Percentiles rank a stretch among this genome's conserved stretches.
Evolutionary conservation across 129 eudicot genomes (phyloP).

Genomic region (carrot (Daucus carota)): DH1_v3.0 NC_030387.2:39519501-39520000

Average conservation of each 20-base stretch:
- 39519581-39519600: neutral
- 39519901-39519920: neutral
- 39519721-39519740: slow-evolving; percentile 31
- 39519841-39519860: slow-evolving; percentile 40
- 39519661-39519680: slow-evolving; percentile 28
- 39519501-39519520: slow-evolving; percentile 5
- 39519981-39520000: slow-evolving; percentile 42
- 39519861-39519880: no score
- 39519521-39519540: slow-evolving; percentile 12
- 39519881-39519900: neutral
- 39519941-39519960: slow-evolving; percentile 37
- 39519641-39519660: slow-evolving; percentile 13
- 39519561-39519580: neutral
- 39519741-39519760: neutral
- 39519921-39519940: neutral
- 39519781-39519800: slow-evolving; percentile 36
- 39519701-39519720: slow-evolving; percentile 45
- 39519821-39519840: slow-evolving; percentile 30
- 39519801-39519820: slow-evolving; percentile 25
- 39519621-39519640: slow-evolving; percentile 16
- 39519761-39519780: slow-evolving; percentile 25
- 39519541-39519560: slow-evolving; percentile 6
- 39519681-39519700: slow-evolving; percentile 27
- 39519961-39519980: slow-evolving; percentile 34
- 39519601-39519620: neutral